These are phyloP conservation scores for Cyclanthera cordifolia DNA, from an alignment of 306 rosid genomes.

Conservation along the genomic window DNA sequence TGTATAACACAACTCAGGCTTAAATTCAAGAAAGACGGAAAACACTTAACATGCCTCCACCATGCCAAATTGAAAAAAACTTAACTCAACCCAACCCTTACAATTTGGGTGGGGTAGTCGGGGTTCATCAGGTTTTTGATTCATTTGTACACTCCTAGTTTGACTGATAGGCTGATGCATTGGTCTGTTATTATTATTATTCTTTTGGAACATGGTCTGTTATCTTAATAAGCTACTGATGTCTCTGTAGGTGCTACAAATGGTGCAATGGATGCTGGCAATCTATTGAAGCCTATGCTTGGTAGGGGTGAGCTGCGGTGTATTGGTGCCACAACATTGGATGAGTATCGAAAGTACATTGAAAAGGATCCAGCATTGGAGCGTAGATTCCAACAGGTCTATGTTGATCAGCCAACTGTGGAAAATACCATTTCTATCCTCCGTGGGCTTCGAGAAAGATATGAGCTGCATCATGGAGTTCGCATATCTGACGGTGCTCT, in stretches of 20 bases:
- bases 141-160: too few species aligned
- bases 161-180: neutral
- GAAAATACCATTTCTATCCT: conserved; percentile 81
- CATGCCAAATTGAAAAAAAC: too few species aligned
- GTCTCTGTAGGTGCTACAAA: conserved; percentile 69
- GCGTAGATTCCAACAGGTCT: conserved; percentile 97
- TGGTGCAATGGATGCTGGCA: conserved; percentile 99
- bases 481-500: conserved; percentile 96
- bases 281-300: conserved; percentile 98
- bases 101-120: too few species aligned
- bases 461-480: conserved; percentile 96
- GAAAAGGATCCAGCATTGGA: conserved; percentile 98
- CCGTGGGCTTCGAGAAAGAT: conserved; percentile 92
- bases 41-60: too few species aligned
- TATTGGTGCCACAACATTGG: conserved; percentile 93
- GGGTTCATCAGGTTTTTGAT: too few species aligned
- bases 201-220: neutral
- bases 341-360: conserved; percentile 86
- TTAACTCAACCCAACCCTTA: too few species aligned
- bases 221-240: conserved; percentile 12
- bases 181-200: conserved; percentile 5
- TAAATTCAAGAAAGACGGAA: too few species aligned
- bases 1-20: too few species aligned
- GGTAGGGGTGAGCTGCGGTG: conserved; percentile 97
- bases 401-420: conserved; percentile 89